phyloP scores from a whole-genome alignment of 805 yeast genomes.

The Monosporozyma siamensis region DNA sequence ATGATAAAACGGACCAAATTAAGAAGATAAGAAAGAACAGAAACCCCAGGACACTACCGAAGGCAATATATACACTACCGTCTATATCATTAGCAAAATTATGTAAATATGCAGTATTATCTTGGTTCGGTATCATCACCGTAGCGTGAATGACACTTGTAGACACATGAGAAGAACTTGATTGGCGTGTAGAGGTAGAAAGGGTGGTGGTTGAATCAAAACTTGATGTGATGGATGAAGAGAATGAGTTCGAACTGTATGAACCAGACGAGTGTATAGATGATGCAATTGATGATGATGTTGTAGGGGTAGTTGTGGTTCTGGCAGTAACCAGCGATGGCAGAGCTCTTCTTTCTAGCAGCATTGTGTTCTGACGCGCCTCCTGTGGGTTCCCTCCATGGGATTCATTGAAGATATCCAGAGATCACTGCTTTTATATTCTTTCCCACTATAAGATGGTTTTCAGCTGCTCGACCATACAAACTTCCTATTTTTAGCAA shows the following conservation, averaged over 20 bases:
- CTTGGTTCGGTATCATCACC: slow-evolving; percentile 26
- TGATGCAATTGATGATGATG: not conserved
- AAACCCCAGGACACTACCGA: slow-evolving; percentile 59
- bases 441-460: too few relatives aligned
- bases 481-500: too few relatives aligned
- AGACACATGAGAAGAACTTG: not conserved
- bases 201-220: not conserved
- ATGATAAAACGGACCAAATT: slow-evolving; percentile 17
- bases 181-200: not conserved
- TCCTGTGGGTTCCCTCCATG: too few relatives aligned
- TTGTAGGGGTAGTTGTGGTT: slow-evolving; percentile 2
- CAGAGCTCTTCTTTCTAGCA: slow-evolving; percentile 1
- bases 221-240: not conserved
- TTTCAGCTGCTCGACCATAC: too few relatives aligned
- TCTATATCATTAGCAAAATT: slow-evolving; percentile 36
- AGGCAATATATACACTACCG: slow-evolving; percentile 72
- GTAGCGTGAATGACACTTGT: not conserved
- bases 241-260: too few relatives aligned
- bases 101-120: slow-evolving; percentile 45
- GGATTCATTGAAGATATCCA: too few relatives aligned
- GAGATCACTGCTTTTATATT: too few relatives aligned
- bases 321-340: slow-evolving; percentile 5
- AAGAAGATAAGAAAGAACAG: slow-evolving; percentile 28
- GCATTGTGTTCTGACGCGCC: not conserved
- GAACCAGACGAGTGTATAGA: too few relatives aligned